phyloP scores from a whole-genome alignment of 257 asterid species.

The Nemophila menziesii region DNA sequence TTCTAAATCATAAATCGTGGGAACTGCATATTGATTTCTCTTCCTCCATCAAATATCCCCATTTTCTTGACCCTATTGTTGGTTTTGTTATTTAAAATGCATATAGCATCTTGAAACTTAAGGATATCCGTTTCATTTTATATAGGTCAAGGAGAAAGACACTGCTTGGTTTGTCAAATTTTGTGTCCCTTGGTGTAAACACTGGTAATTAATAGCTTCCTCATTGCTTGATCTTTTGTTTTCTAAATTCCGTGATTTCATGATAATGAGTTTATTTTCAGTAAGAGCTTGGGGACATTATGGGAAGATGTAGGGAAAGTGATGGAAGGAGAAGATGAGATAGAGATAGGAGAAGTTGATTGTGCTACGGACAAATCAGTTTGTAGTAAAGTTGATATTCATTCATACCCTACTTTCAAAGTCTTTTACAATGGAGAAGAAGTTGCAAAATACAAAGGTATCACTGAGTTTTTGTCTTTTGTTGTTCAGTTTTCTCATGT shows the following conservation, averaged over 20 bases:
- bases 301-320: slow-evolving; percentile 97
- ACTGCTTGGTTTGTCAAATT: slow-evolving; percentile 94
- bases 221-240: not conserved
- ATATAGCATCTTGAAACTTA: not conserved
- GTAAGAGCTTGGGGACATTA: slow-evolving; percentile 80
- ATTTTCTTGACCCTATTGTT: not conserved
- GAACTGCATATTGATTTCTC: not conserved
- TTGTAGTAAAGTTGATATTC: slow-evolving; percentile 80
- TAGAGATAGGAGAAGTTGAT: slow-evolving; percentile 91
- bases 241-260: slow-evolving; percentile 1
- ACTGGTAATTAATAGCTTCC: slow-evolving; percentile 64
- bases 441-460: slow-evolving; percentile 77
- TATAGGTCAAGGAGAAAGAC: slow-evolving; percentile 87
- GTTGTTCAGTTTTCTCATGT: not conserved
- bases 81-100: no score
- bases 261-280: slow-evolving; percentile 20
- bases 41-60: not conserved
- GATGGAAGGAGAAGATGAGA: slow-evolving; percentile 94
- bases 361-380: slow-evolving; percentile 67
- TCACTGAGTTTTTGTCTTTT: not conserved
- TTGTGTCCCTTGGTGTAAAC: slow-evolving; percentile 99
- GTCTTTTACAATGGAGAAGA: slow-evolving; percentile 92
- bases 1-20: no score
- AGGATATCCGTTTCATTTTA: slow-evolving; percentile 7
- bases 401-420: slow-evolving; percentile 95